These are phyloP conservation scores for Avena insularis DNA, from an alignment of 176 grass and related monocot species.

Conservation along the genomic window DNA sequence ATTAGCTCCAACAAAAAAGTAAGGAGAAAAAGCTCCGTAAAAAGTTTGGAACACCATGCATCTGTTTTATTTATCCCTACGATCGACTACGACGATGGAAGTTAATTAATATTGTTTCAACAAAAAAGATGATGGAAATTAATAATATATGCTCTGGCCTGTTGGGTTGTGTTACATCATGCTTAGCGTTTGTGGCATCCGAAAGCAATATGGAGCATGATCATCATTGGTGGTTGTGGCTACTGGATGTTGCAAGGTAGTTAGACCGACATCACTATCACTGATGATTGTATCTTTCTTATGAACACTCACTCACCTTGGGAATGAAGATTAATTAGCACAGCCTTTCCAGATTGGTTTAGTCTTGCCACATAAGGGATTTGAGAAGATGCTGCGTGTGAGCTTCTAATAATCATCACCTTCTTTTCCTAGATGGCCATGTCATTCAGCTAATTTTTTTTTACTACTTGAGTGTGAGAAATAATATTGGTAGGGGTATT, in stretches of 20 bases:
- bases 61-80: neutral
- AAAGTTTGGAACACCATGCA: neutral
- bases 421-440: slow-evolving; percentile 6
- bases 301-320: slow-evolving; percentile 17
- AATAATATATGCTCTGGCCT: neutral
- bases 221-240: slow-evolving; percentile 13
- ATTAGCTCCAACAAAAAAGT: neutral
- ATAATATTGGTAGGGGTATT: no score
- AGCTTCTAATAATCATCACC: slow-evolving; percentile 31
- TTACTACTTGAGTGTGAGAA: neutral
- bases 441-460: neutral
- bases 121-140: no score
- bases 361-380: slow-evolving; percentile 37
- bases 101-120: neutral
- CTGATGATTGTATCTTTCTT: slow-evolving; percentile 36
- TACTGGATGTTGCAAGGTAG: slow-evolving; percentile 27
- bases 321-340: slow-evolving; percentile 38
- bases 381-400: slow-evolving; percentile 27
- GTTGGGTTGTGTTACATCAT: slow-evolving; percentile 27
- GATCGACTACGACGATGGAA: neutral
- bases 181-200: slow-evolving; percentile 37
- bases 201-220: slow-evolving; percentile 19
- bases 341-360: slow-evolving; percentile 32
- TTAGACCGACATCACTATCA: neutral
- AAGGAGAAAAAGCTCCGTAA: neutral